Base-by-base conservation (phyloP, 768 basidiomycete genomes). In the Auriscalpium vulgare region DNA sequence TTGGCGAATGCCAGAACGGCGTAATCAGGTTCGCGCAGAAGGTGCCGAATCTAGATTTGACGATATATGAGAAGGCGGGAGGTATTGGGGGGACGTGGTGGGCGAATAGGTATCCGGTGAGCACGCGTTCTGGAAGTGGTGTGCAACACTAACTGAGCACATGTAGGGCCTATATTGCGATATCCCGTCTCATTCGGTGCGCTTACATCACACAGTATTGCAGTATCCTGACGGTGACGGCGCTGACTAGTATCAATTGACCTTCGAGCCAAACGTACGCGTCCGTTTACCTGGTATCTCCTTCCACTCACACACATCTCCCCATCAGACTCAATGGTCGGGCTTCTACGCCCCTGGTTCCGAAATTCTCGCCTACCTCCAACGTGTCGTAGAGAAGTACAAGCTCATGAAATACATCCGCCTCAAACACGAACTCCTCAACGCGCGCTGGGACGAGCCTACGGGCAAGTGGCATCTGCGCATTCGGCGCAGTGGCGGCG, bases 21-120 rank as follows among this genome's bases (percentile, higher is more conserved):
- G 29, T 29, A 4, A 29, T 29, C 23, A 82, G 81, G 37, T 79
- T 83, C 59, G 69, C 74, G 8, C 82, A 82, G 67, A 71, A 69
- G 35, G 69, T 84, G 11, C 72, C 73, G 47, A 83, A 84, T 58
- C 56, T 84, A 13, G 69, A 79, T 17, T 64, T 87, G 5, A 75
- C 74, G 0, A 77, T 85, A 14, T 85, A 83, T 63, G 84, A 87
- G 54, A 79, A 80, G 55, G 75, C 78, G 51, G 68, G 72, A n/a
- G 78, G 76, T 2, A 71, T 87, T 21, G 84, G 84, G 10, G 84
- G 84, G 2, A 78, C 82, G 3, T 87, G 84, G 84, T 78, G 71
- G 60, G 67, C 69, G 9, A 84, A 83, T 56, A 54, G 40, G 17
- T 60, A 60, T 21, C 59, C 59, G 14, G 59, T 60, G 17, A 51